phyloP scores from a whole-genome alignment of 1,284 basidiomycete genomes.

The Boletus calvinii region DNA sequence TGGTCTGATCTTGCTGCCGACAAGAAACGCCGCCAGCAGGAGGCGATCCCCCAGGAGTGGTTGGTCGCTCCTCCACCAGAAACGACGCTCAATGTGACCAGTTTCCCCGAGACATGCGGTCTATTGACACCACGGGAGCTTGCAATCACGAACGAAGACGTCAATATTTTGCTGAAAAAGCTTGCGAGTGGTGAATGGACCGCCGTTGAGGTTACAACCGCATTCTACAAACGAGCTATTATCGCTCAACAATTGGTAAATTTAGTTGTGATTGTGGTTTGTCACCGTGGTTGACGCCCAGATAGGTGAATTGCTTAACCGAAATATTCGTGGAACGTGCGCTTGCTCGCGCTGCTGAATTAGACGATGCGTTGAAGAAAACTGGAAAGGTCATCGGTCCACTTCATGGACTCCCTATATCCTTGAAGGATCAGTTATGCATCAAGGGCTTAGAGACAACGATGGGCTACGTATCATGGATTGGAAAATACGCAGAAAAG shows the following conservation, averaged over 20 bases:
- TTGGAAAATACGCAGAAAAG: constrained; percentile 52
- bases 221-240: constrained; percentile 59
- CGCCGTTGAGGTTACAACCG: constrained; percentile 48
- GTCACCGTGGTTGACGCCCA: constrained; percentile 16
- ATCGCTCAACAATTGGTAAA: constrained; percentile 58
- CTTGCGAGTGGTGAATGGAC: constrained; percentile 43
- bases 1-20: constrained; percentile 46
- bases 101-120: constrained; percentile 43
- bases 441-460: constrained; percentile 54
- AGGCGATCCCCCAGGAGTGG: constrained; percentile 51
- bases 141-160: constrained; percentile 49
- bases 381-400: constrained; percentile 54
- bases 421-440: constrained; percentile 59
- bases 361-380: constrained; percentile 47
- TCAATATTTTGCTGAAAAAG: constrained; percentile 40
- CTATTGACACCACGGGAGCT: constrained; percentile 47
- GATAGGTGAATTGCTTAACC: constrained; percentile 55
- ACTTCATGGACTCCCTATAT: constrained; percentile 62
- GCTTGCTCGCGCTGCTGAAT: constrained; percentile 47
- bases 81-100: constrained; percentile 41
- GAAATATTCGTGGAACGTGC: constrained; percentile 56
- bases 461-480: constrained; percentile 66
- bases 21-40: constrained; percentile 44
- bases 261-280: neutral
- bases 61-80: constrained; percentile 36